These are phyloP conservation scores for Cardamine occulta DNA, from an alignment of 345 rosid genomes.

Conservation along the genomic window DNA sequence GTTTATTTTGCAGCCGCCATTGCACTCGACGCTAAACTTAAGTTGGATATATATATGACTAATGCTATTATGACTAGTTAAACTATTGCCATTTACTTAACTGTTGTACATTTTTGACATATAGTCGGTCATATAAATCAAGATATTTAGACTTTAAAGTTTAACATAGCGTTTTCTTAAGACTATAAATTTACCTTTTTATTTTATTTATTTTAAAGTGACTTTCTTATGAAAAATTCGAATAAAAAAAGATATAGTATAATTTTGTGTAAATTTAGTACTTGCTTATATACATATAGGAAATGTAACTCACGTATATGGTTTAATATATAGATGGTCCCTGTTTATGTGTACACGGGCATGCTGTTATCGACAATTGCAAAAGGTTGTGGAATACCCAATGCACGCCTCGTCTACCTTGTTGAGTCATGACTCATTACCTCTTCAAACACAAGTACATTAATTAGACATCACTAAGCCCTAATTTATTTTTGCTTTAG, in stretches of 20 bases:
- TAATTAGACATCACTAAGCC: conserved; percentile 36
- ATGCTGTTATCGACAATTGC: conserved; percentile 42
- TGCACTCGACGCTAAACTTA: neutral
- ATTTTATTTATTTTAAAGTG: neutral
- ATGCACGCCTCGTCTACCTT: conserved; percentile 39
- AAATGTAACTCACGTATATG: conserved; percentile 2
- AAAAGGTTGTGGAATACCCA: conserved; percentile 37
- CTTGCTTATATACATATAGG: neutral
- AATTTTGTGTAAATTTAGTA: conserved; percentile 1
- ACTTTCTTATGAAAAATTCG: conserved; percentile 13
- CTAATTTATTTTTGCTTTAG: conserved; percentile 11
- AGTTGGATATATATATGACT: neutral
- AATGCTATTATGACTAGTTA: neutral
- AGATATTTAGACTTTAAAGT: neutral
- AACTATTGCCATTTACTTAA: neutral
- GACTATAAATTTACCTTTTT: neutral
- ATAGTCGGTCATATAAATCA: neutral
- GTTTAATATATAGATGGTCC: conserved; percentile 14
- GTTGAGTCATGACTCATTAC: conserved; percentile 22
- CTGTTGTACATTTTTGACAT: neutral
- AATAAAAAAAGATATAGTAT: neutral
- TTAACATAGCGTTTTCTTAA: neutral
- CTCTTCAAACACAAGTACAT: conserved; percentile 25
- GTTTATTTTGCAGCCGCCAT: conserved; percentile 14
- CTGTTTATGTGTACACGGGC: conserved; percentile 27